Evolutionary conservation across 2,329 filamentous ascomycete genomes (phyloP).

Genomic region (Bipolaris oryzae): DNA sequence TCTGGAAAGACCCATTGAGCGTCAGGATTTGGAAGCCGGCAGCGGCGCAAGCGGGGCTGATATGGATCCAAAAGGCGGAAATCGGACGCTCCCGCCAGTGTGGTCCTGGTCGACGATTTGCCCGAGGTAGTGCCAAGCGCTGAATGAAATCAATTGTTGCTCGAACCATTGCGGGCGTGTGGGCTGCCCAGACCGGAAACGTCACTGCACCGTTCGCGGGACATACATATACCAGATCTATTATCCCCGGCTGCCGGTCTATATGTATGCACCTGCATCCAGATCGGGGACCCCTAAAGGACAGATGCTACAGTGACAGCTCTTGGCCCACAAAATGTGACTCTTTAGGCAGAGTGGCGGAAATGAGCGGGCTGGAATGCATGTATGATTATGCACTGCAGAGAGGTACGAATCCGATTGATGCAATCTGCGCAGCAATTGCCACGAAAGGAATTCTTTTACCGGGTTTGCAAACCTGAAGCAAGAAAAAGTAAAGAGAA

Average conservation of each 20-base stretch:
- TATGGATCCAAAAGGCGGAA: neutral
- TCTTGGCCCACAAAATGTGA: neutral
- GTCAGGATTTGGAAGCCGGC: neutral
- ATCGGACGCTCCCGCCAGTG: slow-evolving; percentile 9
- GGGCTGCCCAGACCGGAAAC: neutral
- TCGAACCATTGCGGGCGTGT: neutral
- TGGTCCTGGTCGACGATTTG: slow-evolving; percentile 7
- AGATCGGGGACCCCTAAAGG: slow-evolving; percentile 2
- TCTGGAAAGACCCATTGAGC: neutral
- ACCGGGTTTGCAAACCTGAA: neutral
- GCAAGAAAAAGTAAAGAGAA: slow-evolving; percentile 1
- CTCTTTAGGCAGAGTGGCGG: neutral
- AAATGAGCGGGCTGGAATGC: neutral
- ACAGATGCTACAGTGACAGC: neutral
- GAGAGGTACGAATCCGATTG: neutral
- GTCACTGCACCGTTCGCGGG: neutral
- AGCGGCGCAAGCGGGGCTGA: slow-evolving; percentile 5
- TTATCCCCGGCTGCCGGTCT: neutral
- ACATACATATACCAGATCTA: neutral
- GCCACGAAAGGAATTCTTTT: neutral
- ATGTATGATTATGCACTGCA: neutral
- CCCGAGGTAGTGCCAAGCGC: slow-evolving; percentile 1
- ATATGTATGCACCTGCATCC: slow-evolving; percentile 4
- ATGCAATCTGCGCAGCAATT: neutral
- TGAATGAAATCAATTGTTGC: neutral